Percentiles rank a stretch among this genome's conserved stretches.
Evolutionary conservation across 208 protist species (phyloP).

Genomic region (Leishmania guyanensis): DNA sequence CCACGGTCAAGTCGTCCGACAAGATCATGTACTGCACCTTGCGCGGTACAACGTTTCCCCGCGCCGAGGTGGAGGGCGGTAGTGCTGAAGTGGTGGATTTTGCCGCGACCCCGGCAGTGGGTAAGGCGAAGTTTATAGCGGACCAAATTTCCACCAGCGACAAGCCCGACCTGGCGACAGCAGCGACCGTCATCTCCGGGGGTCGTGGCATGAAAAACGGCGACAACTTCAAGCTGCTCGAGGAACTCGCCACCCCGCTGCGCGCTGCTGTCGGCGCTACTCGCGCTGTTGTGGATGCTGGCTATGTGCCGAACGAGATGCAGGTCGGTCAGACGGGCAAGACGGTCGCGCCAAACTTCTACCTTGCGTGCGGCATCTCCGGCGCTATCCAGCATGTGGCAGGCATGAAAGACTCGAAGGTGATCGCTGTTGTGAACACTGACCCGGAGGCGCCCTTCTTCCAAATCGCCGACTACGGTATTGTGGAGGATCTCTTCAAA

Average conservation of each 20-base stretch:
- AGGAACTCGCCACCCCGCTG: conserved; percentile 94
- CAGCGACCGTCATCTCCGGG: conserved; percentile 93
- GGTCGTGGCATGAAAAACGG: conserved; percentile 96
- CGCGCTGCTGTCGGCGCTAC: conserved; percentile 96
- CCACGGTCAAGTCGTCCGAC: conserved; percentile 93
- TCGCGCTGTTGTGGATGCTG: conserved; percentile 97
- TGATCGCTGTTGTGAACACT: conserved; percentile 97
- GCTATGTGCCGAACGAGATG: conserved; percentile 93
- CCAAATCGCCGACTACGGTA: conserved; percentile 97
- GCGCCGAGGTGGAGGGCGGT: conserved; percentile 51
- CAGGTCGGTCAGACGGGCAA: conserved; percentile 99
- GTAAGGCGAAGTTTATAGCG: conserved; percentile 62
- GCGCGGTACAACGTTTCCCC: conserved; percentile 91
- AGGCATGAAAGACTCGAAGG: conserved; percentile 99
- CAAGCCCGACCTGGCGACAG: conserved; percentile 94
- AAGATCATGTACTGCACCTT: conserved; percentile 95
- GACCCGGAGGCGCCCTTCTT: conserved; percentile 98
- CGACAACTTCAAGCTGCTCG: conserved; percentile 98
- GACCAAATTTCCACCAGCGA: conserved; percentile 65
- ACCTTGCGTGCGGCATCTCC: conserved; percentile 97
- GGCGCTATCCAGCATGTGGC: conserved; percentile 97
- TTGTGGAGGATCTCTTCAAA: conserved; percentile 97
- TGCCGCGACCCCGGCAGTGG: conserved; percentile 32
- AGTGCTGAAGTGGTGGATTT: conserved; percentile 42
- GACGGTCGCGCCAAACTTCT: conserved; percentile 98